Percentiles rank a stretch among this genome's conserved stretches.
These are phyloP conservation scores for Xylaria hypoxylon DNA, from an alignment of 2,329 filamentous ascomycete species.

Conservation along the genomic window DNA sequence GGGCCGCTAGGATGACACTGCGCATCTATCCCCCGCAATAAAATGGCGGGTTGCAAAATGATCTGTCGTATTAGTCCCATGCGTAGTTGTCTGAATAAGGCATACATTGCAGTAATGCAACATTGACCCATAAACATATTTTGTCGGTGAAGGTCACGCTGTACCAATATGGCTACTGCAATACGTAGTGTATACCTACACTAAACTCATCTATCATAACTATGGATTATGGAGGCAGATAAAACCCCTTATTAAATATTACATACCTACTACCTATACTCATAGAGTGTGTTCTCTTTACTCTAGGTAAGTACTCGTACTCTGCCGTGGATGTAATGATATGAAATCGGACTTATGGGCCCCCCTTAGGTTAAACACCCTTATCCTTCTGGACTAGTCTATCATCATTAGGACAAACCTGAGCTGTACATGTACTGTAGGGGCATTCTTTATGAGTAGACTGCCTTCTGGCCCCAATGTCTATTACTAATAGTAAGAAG, in stretches of 20 bases:
- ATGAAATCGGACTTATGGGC: neutral
- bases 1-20: neutral
- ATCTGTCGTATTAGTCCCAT: neutral
- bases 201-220: neutral
- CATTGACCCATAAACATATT: neutral
- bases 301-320: too few species aligned
- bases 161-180: neutral
- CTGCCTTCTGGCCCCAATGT: neutral
- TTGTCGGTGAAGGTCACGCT: conserved; percentile 9
- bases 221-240: neutral
- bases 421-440: neutral
- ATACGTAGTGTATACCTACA: neutral
- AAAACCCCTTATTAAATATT: neutral
- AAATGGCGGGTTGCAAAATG: neutral
- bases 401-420: neutral
- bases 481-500: neutral
- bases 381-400: neutral
- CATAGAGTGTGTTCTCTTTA: too few species aligned
- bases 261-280: too few species aligned
- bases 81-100: neutral
- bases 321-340: too few species aligned
- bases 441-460: neutral
- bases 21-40: conserved; percentile 3
- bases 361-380: neutral
- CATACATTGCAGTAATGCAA: conserved; percentile 7